Conservation (phyloP, 176 grass and related monocot genomes). For the Phragmites australis region DNA sequence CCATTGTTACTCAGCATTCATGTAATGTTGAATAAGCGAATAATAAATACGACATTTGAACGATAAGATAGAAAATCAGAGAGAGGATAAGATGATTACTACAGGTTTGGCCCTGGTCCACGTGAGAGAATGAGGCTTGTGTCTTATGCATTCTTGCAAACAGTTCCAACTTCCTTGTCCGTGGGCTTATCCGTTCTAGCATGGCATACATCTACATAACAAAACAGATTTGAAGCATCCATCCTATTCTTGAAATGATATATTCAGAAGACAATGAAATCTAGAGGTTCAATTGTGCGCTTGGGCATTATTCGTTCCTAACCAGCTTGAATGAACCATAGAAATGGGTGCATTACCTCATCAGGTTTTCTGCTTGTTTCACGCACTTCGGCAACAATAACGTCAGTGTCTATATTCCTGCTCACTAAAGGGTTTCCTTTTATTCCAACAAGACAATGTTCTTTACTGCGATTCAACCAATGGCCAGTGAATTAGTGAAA, state of each 20-base stretch:
- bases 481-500: conserved; percentile 49
- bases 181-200: conserved; percentile 96
- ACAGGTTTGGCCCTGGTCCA: too few relatives aligned
- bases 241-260: background rate
- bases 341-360: conserved; percentile 54
- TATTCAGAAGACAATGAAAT: background rate
- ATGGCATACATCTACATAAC: conserved; percentile 91
- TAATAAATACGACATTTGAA: too few relatives aligned
- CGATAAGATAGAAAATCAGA: too few relatives aligned
- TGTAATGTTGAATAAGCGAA: too few relatives aligned
- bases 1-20: too few relatives aligned
- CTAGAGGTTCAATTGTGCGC: background rate
- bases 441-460: conserved; percentile 98
- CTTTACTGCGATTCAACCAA: conserved; percentile 99
- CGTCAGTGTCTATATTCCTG: conserved; percentile 98
- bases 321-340: conserved; percentile 14
- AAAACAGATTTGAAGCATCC: conserved; percentile 29
- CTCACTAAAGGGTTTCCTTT: conserved; percentile 93
- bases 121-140: conserved; percentile 36
- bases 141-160: conserved; percentile 99
- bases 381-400: conserved; percentile 97
- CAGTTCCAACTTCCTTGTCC: conserved; percentile 94
- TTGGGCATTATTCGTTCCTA: conserved; percentile 12
- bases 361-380: conserved; percentile 99
- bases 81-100: too few relatives aligned